Conservation (phyloP, 2,329 filamentous ascomycete genomes). For the Pseudocercospora eumusae region DNA sequence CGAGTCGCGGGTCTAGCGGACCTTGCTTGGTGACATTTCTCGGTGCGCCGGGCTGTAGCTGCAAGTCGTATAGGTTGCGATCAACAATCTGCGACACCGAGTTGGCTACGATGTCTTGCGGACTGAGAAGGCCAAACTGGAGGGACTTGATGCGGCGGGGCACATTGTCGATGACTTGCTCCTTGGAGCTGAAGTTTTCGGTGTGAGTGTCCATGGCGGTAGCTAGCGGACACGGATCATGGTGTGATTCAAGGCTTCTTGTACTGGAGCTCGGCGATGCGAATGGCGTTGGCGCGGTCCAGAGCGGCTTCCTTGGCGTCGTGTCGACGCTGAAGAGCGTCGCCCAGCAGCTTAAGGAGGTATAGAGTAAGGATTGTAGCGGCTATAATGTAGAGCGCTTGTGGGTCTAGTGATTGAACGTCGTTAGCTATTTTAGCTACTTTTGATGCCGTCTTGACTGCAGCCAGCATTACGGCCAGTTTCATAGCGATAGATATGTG, state of each 20-base stretch:
- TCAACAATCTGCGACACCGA: slow-evolving; percentile 94
- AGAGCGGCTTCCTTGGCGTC: too few relatives aligned
- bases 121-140: slow-evolving; percentile 88
- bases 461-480: too few relatives aligned
- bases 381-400: too few relatives aligned
- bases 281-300: not conserved
- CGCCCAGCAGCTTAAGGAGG: too few relatives aligned
- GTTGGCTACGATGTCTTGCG: slow-evolving; percentile 90
- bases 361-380: too few relatives aligned
- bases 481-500: too few relatives aligned
- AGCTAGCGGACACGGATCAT: slow-evolving; percentile 22
- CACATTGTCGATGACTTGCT: slow-evolving; percentile 83
- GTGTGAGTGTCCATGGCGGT: slow-evolving; percentile 24
- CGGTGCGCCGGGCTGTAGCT: slow-evolving; percentile 52
- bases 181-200: slow-evolving; percentile 56
- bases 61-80: slow-evolving; percentile 87
- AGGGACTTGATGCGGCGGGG: slow-evolving; percentile 91
- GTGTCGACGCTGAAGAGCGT: too few relatives aligned
- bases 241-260: not conserved
- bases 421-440: too few relatives aligned
- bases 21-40: slow-evolving; percentile 77
- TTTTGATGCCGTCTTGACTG: too few relatives aligned
- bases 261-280: not conserved
- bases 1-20: slow-evolving; percentile 83
- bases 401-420: too few relatives aligned